Conservation (phyloP, 163 green algal genomes). For the Volvox carteri region DNA sequence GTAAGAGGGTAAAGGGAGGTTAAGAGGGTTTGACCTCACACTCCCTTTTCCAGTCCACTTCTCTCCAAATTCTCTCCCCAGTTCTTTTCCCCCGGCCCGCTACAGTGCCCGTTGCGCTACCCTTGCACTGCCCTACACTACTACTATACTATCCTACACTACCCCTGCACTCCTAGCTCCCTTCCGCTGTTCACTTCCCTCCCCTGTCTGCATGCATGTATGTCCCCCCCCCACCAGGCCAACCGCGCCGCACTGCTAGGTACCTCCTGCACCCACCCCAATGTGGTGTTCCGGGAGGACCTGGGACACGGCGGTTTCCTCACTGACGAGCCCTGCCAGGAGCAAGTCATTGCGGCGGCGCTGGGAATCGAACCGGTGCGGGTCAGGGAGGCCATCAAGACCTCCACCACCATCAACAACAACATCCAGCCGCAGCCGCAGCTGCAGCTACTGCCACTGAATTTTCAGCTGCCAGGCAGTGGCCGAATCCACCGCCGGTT, state of each 20-base stretch:
- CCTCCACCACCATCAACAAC: background rate
- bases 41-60: background rate
- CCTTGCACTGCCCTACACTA: background rate
- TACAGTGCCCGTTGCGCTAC: background rate
- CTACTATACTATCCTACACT: background rate
- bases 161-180: background rate
- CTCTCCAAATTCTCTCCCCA: background rate
- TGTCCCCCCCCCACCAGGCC: constrained; percentile 15
- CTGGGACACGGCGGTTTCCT: constrained; percentile 62
- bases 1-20: no score
- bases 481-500: background rate
- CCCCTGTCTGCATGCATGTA: no score
- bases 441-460: background rate
- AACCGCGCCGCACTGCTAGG: constrained; percentile 6
- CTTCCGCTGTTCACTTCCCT: background rate
- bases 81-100: background rate
- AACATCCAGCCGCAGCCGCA: background rate
- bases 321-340: constrained; percentile 45
- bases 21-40: no score
- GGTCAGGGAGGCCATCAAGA: background rate
- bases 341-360: constrained; percentile 27
- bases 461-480: background rate
- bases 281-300: constrained; percentile 40
- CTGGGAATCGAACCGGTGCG: background rate
- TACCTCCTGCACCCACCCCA: background rate